Evolutionary conservation across 805 yeast genomes (phyloP), one percentile per base, ranked within the genome.

Genomic region (Kuraishia borneana): DNA sequence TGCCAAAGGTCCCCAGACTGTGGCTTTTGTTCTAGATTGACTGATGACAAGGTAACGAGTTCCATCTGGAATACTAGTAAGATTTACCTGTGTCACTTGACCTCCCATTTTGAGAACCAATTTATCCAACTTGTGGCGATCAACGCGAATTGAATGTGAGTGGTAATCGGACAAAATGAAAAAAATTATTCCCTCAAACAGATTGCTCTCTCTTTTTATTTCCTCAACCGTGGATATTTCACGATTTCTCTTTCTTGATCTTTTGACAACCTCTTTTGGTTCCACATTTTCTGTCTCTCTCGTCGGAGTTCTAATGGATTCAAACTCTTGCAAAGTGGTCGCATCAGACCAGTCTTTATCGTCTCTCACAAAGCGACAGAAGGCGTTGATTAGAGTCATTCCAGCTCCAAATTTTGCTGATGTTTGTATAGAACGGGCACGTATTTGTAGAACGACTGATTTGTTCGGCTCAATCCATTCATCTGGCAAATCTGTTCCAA

Each of bases 381-480:
- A 76, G 0, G 92, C 83, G 45, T 83, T 81, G 41, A 83, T 70
- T 13, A 89, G 58, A 0, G 96, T 83, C 5, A 78, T 63, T 0
- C 77, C 83, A 0, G 76, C 72, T 2, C 75, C 76, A 44, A 73
- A 87, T 2, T 63, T 61, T 0, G 68, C 54, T 9, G 58, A 60
- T 9, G 60, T 51, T 39, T 74, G 76, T 5, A 85, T 62, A 3
- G 87, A 75, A 30, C 95, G 61, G 0, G 95, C 94, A 48, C 82
- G 85, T 13, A 88, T 73, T 49, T 87, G 95, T 6, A 89, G 46
- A 0, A 89, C 89, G 3, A 88, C 48, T 1, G 94, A 81, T 20
- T 82, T 73, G 26, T 63, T 58, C 0, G 96, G 96, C 38, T 75
- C 60, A 19, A 89, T 81, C 94, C 95, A 88, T 38, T 65, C 68